phyloP scores from a whole-genome alignment of 2,329 filamentous ascomycete species.

The Curvularia spicifera region DNA sequence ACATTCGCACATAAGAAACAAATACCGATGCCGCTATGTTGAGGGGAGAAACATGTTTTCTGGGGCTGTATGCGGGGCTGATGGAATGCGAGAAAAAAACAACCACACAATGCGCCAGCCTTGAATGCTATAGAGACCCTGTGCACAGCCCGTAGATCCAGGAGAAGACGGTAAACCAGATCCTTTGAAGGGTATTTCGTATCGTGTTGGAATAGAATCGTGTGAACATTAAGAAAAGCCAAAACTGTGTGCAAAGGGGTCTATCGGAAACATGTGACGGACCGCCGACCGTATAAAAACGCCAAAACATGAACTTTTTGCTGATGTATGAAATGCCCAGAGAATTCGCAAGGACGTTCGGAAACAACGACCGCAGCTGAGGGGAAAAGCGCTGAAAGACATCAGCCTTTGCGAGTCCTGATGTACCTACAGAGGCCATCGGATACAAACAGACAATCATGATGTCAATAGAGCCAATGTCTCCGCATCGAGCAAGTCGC shows the following conservation, averaged over 20 bases:
- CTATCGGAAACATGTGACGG: slow-evolving; percentile 29
- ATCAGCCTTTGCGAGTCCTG: slow-evolving; percentile 1
- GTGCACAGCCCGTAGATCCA: slow-evolving; percentile 19
- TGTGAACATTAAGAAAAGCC: slow-evolving; percentile 35
- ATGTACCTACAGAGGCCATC: not conserved
- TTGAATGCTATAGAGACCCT: slow-evolving; percentile 32
- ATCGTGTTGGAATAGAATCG: slow-evolving; percentile 25
- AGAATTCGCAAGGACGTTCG: slow-evolving; percentile 22
- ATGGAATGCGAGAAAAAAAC: slow-evolving; percentile 32
- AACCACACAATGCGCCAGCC: slow-evolving; percentile 38
- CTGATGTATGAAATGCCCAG: slow-evolving; percentile 32
- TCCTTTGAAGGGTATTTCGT: slow-evolving; percentile 36
- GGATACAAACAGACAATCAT: slow-evolving; percentile 15
- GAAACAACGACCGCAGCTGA: slow-evolving; percentile 28
- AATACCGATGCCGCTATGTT: slow-evolving; percentile 39
- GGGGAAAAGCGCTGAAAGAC: not conserved
- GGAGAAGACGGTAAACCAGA: slow-evolving; percentile 22
- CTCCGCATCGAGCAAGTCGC: slow-evolving; percentile 58
- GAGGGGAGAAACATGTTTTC: slow-evolving; percentile 19
- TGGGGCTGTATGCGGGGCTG: slow-evolving; percentile 19
- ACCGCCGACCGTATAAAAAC: slow-evolving; percentile 39
- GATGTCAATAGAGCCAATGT: slow-evolving; percentile 60
- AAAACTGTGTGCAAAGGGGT: slow-evolving; percentile 29
- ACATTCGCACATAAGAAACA: slow-evolving; percentile 19
- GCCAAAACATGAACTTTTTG: slow-evolving; percentile 43